These are phyloP conservation scores for Crucihimalaya himalaica DNA, from an alignment of 345 rosid genomes.

Conservation along the genomic window DNA sequence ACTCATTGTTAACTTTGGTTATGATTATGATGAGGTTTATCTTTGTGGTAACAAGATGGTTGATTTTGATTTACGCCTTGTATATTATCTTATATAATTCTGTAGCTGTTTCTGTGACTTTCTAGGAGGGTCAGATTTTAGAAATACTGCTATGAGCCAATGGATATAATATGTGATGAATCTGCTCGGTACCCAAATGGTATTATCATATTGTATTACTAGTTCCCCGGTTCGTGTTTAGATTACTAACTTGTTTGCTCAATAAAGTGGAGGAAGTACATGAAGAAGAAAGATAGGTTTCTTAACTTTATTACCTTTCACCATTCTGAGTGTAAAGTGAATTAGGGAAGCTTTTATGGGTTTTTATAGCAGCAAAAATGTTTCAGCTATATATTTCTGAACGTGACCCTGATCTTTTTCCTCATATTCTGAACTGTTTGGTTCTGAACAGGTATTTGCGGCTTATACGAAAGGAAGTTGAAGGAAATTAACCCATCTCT, in stretches of 20 bases:
- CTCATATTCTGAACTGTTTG: neutral
- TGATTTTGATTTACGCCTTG: neutral
- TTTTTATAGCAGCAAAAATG: neutral
- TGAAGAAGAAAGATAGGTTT: neutral
- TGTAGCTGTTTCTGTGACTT: neutral
- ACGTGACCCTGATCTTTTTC: neutral
- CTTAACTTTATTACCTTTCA: neutral
- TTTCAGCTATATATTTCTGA: neutral
- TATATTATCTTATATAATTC: neutral
- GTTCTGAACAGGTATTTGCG: conserved; percentile 63
- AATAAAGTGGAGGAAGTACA: neutral
- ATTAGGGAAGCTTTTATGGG: neutral
- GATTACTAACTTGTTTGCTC: neutral
- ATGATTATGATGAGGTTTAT: neutral
- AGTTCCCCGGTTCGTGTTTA: neutral
- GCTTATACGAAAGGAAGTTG: conserved; percentile 78
- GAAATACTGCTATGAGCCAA: neutral
- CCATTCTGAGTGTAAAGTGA: neutral
- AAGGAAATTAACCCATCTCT: conserved; percentile 81
- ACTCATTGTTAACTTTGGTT: conserved; percentile 14
- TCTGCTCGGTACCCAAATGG: neutral
- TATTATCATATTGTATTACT: neutral
- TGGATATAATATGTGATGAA: neutral
- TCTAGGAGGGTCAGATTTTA: neutral
- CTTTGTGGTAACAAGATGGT: neutral